These are phyloP conservation scores for Nakaseomyces sp. DNA, from an alignment of 1,139 yeast genomes.

Conservation along the genomic window DNA sequence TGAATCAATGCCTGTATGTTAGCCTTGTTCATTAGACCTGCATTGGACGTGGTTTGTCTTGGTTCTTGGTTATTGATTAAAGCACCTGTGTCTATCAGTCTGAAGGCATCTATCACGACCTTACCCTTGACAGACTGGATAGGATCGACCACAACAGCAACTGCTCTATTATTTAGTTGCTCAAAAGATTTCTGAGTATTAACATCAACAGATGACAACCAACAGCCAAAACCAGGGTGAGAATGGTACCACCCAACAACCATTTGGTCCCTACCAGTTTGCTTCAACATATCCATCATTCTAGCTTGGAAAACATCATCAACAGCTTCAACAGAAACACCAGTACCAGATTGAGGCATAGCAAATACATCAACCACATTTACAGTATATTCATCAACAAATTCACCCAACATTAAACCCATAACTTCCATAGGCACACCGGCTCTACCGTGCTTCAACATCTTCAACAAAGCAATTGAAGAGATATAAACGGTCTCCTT, in stretches of 20 bases:
- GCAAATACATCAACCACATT: conserved; percentile 98
- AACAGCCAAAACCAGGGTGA: conserved; percentile 99
- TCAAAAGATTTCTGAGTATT: conserved; percentile 97
- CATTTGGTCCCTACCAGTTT: conserved; percentile 97
- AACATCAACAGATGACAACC: conserved; percentile 96
- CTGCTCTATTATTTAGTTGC: conserved; percentile 88
- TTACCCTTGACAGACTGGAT: conserved; percentile 97
- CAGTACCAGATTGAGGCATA: conserved; percentile 98
- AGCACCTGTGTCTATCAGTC: conserved; percentile 82
- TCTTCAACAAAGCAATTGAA: conserved; percentile 85
- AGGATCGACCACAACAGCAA: conserved; percentile 96
- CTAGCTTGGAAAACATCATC: conserved; percentile 98
- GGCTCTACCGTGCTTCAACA: conserved; percentile 97
- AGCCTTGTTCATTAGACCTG: conserved; percentile 95
- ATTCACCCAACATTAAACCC: conserved; percentile 99
- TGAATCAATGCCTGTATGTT: conserved; percentile 95
- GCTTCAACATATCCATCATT: conserved; percentile 99
- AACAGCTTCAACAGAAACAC: conserved; percentile 98
- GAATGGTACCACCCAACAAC: conserved; percentile 99
- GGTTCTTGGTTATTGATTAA: conserved; percentile 97
- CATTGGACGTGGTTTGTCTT: conserved; percentile 92
- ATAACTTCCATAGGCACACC: conserved; percentile 99
- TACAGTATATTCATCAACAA: conserved; percentile 94
- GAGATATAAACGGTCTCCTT: conserved; percentile 96
- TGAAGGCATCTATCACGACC: conserved; percentile 96